Percentiles rank a stretch among this genome's conserved stretches.
Evolutionary conservation across 305 asterid genomes (phyloP).

Genomic region (Fraxinus sp.): DNA sequence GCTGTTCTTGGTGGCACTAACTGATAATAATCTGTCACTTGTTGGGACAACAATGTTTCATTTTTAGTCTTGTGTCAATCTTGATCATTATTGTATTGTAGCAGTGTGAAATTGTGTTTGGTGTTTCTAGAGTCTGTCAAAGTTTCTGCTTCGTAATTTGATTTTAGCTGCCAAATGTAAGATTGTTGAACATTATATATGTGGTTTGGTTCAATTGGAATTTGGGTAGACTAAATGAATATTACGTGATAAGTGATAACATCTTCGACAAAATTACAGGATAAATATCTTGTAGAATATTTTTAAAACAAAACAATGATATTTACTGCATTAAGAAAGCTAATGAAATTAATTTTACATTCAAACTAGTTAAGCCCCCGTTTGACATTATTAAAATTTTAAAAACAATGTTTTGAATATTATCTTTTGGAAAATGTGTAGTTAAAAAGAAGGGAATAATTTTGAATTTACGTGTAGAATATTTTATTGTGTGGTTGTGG

Average conservation of each 20-base stretch:
- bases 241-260: neutral
- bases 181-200: neutral
- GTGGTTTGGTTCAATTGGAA: neutral
- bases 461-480: too few relatives aligned
- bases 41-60: neutral
- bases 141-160: neutral
- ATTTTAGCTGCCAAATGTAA: neutral
- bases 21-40: neutral
- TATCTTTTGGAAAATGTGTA: too few relatives aligned
- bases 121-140: neutral
- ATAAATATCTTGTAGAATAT: too few relatives aligned
- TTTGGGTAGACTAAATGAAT: neutral
- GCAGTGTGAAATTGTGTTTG: neutral
- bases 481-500: too few relatives aligned
- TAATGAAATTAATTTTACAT: too few relatives aligned
- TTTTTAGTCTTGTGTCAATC: neutral
- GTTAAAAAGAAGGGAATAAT: too few relatives aligned
- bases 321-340: too few relatives aligned
- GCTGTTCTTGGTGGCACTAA: conserved; percentile 40
- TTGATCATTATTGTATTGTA: neutral
- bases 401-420: too few relatives aligned
- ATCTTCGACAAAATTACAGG: too few relatives aligned
- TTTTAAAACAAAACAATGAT: too few relatives aligned
- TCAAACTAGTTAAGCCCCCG: too few relatives aligned
- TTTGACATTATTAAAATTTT: too few relatives aligned